Base-by-base conservation (phyloP, 148 eudicot species). In the Cornus kousa region DNA sequence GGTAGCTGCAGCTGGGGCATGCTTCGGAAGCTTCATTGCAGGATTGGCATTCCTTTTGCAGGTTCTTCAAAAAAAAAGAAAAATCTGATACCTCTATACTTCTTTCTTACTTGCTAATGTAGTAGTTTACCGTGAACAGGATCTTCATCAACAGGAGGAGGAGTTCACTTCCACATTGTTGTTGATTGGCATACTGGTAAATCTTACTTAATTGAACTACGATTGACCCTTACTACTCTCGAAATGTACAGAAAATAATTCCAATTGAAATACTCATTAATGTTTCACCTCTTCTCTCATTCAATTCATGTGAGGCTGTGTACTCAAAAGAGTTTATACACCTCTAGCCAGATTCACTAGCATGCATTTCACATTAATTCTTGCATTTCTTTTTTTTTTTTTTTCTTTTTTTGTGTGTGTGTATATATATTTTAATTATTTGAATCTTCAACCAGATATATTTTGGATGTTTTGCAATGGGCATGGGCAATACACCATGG, bases 141-240 rank as follows among this genome's bases (percentile, higher is more conserved):
- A 69, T 20, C 57, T 80, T 80, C 31, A 68, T 60, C 62, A 23
- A 6, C 17, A 23, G 37, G 60, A 69, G 60, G 75, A 74, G 60
- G 75, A 74, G 81, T 43, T 83, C 67, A 68, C 72, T 50, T 57
- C 86, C 22, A 19, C 17, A 35, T n/a, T 83, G 73, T 83, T 74
- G 20, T 71, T 83, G 9, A 74, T 19, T 40, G 86, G 83, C 9
- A 37, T 83, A 59, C 35, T 83, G 83, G 86, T 83, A 80, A 74
- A 74, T 80, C 33, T 62, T 9, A 59, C 40, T 0, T 69, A 28
- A 19, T 32, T 6, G 0, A 22, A 7, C 9, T 2, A 4, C 3
- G 5, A 50, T 20, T 16, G 19, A 43, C 68, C 22, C 19, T 77
- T 23, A 4, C 1, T 32, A 1, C 11, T 40, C 7, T 40, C 3